Evolutionary conservation across 371 early-diverging fungal genomes (phyloP).

Genomic region (Mucor velutinosus): DNA sequence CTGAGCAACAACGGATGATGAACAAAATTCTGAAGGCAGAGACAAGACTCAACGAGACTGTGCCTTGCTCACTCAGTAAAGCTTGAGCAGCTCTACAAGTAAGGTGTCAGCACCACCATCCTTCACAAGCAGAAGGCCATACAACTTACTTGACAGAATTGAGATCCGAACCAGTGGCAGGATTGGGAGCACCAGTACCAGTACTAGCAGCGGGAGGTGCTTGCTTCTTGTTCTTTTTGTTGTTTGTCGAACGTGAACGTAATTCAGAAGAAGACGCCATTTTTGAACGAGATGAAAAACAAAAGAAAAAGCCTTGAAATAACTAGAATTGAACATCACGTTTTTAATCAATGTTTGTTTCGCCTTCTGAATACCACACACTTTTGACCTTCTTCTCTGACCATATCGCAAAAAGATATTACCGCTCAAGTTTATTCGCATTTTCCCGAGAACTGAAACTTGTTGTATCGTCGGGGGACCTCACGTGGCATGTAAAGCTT

Average conservation of each 20-base stretch:
- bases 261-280: slow-evolving; percentile 24
- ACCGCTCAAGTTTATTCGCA: slow-evolving; percentile 2
- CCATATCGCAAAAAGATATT: neutral
- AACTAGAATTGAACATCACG: slow-evolving; percentile 8
- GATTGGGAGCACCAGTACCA: neutral
- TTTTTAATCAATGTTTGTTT: slow-evolving; percentile 8
- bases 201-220: neutral
- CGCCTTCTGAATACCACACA: neutral
- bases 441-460: slow-evolving; percentile 1
- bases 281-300: slow-evolving; percentile 6
- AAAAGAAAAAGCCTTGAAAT: slow-evolving; percentile 6
- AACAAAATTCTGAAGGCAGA: slow-evolving; percentile 63
- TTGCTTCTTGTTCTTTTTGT: slow-evolving; percentile 23
- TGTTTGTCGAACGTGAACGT: slow-evolving; percentile 39
- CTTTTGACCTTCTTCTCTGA: neutral
- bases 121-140: neutral
- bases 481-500: neutral
- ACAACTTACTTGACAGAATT: slow-evolving; percentile 22
- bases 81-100: slow-evolving; percentile 37
- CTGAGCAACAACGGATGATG: slow-evolving; percentile 65
- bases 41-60: slow-evolving; percentile 52
- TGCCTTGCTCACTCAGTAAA: slow-evolving; percentile 37
- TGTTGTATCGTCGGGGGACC: neutral
- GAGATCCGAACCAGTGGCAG: slow-evolving; percentile 1
- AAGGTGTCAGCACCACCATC: neutral